Conservation (phyloP, 2,329 filamentous ascomycete genomes). For the Grosmannia serpens region DNA sequence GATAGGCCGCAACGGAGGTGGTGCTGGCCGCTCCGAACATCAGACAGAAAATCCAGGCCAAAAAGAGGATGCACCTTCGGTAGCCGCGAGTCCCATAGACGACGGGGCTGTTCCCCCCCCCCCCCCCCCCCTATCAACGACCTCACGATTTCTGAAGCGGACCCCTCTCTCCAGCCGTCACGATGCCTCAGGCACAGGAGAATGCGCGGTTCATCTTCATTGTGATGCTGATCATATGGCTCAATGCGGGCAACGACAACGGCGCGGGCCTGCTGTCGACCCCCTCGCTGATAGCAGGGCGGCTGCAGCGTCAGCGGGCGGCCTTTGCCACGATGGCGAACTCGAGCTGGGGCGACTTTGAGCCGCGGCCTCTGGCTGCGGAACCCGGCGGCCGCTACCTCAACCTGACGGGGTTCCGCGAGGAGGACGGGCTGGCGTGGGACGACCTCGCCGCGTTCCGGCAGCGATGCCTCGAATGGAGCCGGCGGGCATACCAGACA, state of each 20-base stretch:
- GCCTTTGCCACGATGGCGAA: conserved; percentile 42
- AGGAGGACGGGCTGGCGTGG: conserved; percentile 69
- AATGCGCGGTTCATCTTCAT: conserved; percentile 26
- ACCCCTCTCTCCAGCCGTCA: conserved; percentile 2
- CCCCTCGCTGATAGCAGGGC: conserved; percentile 30
- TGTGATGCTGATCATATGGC: conserved; percentile 33
- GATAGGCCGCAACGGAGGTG: neutral
- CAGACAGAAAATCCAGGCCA: neutral
- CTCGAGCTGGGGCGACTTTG: conserved; percentile 50
- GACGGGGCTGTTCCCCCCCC: neutral
- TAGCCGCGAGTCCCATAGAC: neutral
- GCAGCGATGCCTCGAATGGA: conserved; percentile 51
- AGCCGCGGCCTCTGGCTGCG: conserved; percentile 24
- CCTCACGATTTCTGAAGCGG: neutral
- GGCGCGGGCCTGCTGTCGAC: conserved; percentile 28
- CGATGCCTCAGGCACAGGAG: conserved; percentile 36
- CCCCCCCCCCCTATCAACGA: neutral
- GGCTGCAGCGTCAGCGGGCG: conserved; percentile 38
- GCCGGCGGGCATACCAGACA: conserved; percentile 33
- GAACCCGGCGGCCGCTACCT: conserved; percentile 30
- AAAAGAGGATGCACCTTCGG: neutral
- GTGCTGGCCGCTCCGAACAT: neutral
- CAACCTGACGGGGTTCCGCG: conserved; percentile 67
- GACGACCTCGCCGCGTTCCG: conserved; percentile 56
- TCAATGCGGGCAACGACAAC: conserved; percentile 29